Conservation (phyloP, 208 protist genomes). For the Trypanosoma theileri region DNA sequence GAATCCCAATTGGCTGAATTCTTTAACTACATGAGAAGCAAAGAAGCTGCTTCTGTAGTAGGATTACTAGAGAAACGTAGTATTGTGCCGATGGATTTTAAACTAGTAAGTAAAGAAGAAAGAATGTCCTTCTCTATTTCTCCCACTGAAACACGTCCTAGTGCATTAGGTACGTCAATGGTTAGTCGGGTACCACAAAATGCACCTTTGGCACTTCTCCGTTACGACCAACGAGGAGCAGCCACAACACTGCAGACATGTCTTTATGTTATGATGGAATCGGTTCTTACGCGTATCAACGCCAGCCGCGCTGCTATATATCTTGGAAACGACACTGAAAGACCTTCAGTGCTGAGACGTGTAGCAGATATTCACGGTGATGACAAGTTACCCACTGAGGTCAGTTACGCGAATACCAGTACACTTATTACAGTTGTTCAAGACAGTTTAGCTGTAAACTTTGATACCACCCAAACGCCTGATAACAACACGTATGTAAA, state of each 20-base stretch:
- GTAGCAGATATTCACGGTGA: slow-evolving; percentile 54
- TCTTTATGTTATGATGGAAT: slow-evolving; percentile 69
- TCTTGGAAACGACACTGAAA: slow-evolving; percentile 34
- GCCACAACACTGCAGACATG: slow-evolving; percentile 53
- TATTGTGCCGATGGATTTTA: slow-evolving; percentile 29
- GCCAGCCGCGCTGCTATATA: slow-evolving; percentile 63
- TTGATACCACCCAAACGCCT: slow-evolving; percentile 32
- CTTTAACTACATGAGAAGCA: slow-evolving; percentile 54
- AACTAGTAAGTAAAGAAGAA: background rate
- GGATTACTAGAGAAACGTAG: slow-evolving; percentile 15
- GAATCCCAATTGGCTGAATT: slow-evolving; percentile 62
- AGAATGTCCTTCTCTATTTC: background rate
- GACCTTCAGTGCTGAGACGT: slow-evolving; percentile 50
- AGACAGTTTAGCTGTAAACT: slow-evolving; percentile 64
- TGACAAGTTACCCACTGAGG: slow-evolving; percentile 41
- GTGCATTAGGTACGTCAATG: too few relatives aligned
- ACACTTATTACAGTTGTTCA: slow-evolving; percentile 57
- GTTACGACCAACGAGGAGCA: slow-evolving; percentile 30
- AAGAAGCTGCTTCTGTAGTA: slow-evolving; percentile 29
- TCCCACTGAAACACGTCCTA: background rate
- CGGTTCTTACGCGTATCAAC: slow-evolving; percentile 41
- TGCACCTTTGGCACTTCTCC: slow-evolving; percentile 1
- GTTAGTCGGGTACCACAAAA: background rate
- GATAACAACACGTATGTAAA: background rate
- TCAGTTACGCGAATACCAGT: slow-evolving; percentile 54